A percentile compares a stretch with the other conserved stretches of the same genome.
These are phyloP conservation scores for Spathaspora gorwiae DNA, from an alignment of 805 yeast species.

Conservation along the genomic window DNA sequence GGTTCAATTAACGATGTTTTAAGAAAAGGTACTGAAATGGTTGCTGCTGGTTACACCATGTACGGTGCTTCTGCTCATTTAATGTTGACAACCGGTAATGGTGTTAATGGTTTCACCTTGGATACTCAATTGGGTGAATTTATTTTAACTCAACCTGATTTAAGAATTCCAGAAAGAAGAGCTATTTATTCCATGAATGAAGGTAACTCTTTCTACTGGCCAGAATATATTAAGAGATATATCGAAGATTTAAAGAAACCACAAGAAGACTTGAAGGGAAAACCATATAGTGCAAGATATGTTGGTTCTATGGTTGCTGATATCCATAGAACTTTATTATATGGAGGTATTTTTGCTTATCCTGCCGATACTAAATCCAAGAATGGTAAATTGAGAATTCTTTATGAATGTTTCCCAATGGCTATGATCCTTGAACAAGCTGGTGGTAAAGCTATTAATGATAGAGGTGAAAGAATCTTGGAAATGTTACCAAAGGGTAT, in stretches of 20 bases:
- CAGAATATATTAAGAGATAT: slow-evolving; percentile 60
- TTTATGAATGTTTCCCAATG: slow-evolving; percentile 98
- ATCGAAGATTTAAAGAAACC: slow-evolving; percentile 75
- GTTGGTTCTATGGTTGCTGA: slow-evolving; percentile 99
- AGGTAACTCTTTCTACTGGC: slow-evolving; percentile 89
- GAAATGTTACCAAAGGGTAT: slow-evolving; percentile 83
- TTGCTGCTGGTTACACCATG: slow-evolving; percentile 98
- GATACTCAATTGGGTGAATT: slow-evolving; percentile 94
- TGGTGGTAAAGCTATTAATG: slow-evolving; percentile 90
- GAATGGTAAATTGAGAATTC: slow-evolving; percentile 83
- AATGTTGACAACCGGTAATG: slow-evolving; percentile 85
- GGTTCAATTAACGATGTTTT: slow-evolving; percentile 88
- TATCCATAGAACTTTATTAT: slow-evolving; percentile 90
- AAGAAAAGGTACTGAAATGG: slow-evolving; percentile 90
- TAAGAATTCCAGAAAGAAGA: slow-evolving; percentile 61
- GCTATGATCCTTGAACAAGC: slow-evolving; percentile 94
- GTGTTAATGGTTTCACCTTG: slow-evolving; percentile 91
- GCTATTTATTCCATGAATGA: slow-evolving; percentile 90
- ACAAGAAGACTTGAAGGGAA: slow-evolving; percentile 52
- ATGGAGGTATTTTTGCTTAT: slow-evolving; percentile 93
- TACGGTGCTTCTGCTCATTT: slow-evolving; percentile 96
- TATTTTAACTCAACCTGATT: slow-evolving; percentile 79
- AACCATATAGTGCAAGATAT: slow-evolving; percentile 92
- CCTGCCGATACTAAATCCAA: slow-evolving; percentile 89
- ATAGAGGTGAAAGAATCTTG: slow-evolving; percentile 82